Conservation (phyloP, 2,329 filamentous ascomycete species). For the Pseudogymnoascus sp. region DNA sequence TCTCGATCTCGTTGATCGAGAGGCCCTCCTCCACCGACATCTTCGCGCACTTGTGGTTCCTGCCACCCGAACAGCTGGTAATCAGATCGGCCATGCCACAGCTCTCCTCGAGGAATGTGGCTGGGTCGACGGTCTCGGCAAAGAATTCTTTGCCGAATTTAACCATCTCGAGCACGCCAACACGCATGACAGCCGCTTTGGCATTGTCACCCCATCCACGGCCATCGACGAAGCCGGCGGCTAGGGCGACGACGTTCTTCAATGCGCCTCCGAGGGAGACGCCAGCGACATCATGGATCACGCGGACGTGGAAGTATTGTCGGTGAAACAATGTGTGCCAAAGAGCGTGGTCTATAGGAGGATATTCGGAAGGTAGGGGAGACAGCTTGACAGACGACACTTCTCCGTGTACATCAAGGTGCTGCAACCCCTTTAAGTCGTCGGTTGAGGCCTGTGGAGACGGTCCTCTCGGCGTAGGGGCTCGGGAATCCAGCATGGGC, state of each 20-base stretch:
- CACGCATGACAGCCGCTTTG: conserved; percentile 96
- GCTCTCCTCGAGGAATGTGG: conserved; percentile 94
- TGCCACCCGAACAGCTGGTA: conserved; percentile 82
- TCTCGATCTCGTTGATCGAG: conserved; percentile 79
- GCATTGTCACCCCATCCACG: conserved; percentile 97
- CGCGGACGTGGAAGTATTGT: conserved; percentile 93
- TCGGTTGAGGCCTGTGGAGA: conserved; percentile 40
- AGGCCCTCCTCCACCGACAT: conserved; percentile 73
- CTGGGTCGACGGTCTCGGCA: conserved; percentile 65
- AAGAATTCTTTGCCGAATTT: conserved; percentile 94
- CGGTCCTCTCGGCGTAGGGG: conserved; percentile 51
- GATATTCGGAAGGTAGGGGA: conserved; percentile 72
- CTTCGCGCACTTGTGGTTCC: conserved; percentile 92
- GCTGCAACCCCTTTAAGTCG: conserved; percentile 45
- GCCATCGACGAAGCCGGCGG: conserved; percentile 90
- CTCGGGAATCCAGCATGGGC: conserved; percentile 75
- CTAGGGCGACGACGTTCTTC: conserved; percentile 94
- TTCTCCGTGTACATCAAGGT: conserved; percentile 61
- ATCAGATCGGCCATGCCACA: conserved; percentile 93
- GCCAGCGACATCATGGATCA: conserved; percentile 91
- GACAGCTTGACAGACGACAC: conserved; percentile 61
- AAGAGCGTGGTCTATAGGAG: conserved; percentile 73
- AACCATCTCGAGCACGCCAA: conserved; percentile 93
- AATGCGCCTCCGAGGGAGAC: conserved; percentile 89
- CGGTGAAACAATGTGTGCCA: conserved; percentile 86